Evolutionary conservation across 768 basidiomycete species (phyloP), one percentile per base, ranked within the genome.

Genomic region (Mycena latifolia): DNA sequence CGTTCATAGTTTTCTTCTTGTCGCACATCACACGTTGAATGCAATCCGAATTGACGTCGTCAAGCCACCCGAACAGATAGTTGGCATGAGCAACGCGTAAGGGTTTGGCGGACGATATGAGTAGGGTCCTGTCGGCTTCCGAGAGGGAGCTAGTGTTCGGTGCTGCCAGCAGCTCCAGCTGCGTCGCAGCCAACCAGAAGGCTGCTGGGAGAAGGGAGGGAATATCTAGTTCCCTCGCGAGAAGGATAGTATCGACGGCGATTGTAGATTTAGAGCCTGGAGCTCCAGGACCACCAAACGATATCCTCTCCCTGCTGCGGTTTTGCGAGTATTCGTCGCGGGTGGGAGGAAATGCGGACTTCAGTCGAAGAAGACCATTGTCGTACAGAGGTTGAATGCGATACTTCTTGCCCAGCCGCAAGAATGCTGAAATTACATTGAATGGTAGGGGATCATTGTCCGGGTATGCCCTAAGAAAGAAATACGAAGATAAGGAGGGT

Each of bases 391-490:
- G 48, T 29, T 60, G 37, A 0, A 60, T 60, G 3, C 24, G 14
- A 22, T 50, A 60, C 15, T 51, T 60, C 6, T 33, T 31, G 10
- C 59, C 59, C 5, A 60, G 28, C 20, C 50, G 35, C 20, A 52
- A 5, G 37, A 60, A 60, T 7, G 59, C 59, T 0, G 59, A 37
- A 7, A 60, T 17, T 8, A 51, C 50, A 14, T 28, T 35, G 59
- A 60, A 60, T 28, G 47, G 47, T 11, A 51, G 5, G 25, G 59
- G 59, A 8, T 51, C 48, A 22, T 39, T n/a, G 17, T 37, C 48
- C 2, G 59, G 59, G 9, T 60, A 60, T 28, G 59, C 51, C 59
- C 59, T 60, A 55, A 31, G 22, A 20, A n/a, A 3, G 35, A 33
- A n/a, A 2, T 47, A 11, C 24, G 24, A 22, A 20, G 14, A 28